Conservation (phyloP, 148 eudicot species). For the Heliamphora exappendiculata region DNA sequence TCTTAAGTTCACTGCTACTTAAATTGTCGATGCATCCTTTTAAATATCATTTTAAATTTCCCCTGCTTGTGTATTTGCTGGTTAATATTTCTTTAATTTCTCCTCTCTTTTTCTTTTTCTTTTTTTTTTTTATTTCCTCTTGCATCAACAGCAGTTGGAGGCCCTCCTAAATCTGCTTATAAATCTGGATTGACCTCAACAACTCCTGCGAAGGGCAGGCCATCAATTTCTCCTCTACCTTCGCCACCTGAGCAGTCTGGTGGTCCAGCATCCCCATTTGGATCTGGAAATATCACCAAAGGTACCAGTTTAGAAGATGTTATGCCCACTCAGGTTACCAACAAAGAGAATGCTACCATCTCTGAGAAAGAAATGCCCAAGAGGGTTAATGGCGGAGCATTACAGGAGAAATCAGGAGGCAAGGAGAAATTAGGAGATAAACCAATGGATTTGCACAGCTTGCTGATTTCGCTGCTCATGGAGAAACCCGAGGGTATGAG, state of each 20-base stretch:
- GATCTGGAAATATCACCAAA: conserved; percentile 39
- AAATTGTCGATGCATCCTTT: neutral
- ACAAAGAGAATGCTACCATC: conserved; percentile 32
- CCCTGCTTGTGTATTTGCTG: neutral
- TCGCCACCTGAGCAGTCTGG: conserved; percentile 56
- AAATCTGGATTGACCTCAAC: conserved; percentile 52
- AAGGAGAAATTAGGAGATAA: conserved; percentile 33
- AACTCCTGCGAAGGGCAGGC: conserved; percentile 46
- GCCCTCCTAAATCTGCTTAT: conserved; percentile 53
- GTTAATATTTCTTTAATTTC: conserved; percentile 2
- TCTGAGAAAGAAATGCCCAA: conserved; percentile 39
- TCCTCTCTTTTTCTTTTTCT: too few species aligned
- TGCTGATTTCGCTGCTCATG: conserved; percentile 53
- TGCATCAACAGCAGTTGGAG: conserved; percentile 32
- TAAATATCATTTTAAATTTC: too few species aligned
- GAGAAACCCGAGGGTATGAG: conserved; percentile 86
- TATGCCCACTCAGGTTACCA: conserved; percentile 25
- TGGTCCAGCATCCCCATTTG: conserved; percentile 54
- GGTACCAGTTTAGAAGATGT: conserved; percentile 32
- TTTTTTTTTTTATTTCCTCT: too few species aligned
- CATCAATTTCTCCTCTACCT: conserved; percentile 65
- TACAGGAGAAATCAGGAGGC: conserved; percentile 28
- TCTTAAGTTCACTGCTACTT: neutral
- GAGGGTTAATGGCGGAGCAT: conserved; percentile 22
- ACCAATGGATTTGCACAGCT: conserved; percentile 47